These are phyloP conservation scores for Melianthus villosus DNA, from an alignment of 441 rosid genomes.

Conservation along the genomic window DNA sequence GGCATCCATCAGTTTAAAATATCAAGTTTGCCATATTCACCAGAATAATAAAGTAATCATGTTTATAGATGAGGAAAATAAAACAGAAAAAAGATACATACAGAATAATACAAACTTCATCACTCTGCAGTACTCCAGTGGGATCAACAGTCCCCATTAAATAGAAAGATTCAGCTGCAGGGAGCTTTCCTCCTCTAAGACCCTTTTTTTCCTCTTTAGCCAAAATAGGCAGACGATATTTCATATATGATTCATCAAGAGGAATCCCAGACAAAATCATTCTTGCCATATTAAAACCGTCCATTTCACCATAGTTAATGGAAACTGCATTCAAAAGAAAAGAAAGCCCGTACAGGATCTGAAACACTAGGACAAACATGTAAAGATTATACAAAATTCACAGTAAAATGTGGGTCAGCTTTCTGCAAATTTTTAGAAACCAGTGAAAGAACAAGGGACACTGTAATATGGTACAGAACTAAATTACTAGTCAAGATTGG, in stretches of 20 bases:
- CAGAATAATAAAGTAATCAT: too few relatives aligned
- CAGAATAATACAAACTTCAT: conserved; percentile 74
- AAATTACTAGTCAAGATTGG: too few relatives aligned
- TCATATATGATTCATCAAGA: conserved; percentile 48
- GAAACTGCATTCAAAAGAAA: conserved; percentile 51
- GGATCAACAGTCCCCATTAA: conserved; percentile 84
- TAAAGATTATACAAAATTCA: too few relatives aligned
- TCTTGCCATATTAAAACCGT: conserved; percentile 19
- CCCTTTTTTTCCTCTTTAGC: conserved; percentile 23
- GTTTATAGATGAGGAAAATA: too few relatives aligned
- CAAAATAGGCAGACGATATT: conserved; percentile 17
- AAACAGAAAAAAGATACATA: conserved; percentile 18
- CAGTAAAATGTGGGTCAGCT: too few relatives aligned
- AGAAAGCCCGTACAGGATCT: too few relatives aligned
- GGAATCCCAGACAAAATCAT: conserved; percentile 67
- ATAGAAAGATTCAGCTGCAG: conserved; percentile 43
- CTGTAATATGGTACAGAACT: too few relatives aligned
- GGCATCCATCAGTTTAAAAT: too few relatives aligned
- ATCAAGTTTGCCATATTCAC: too few relatives aligned
- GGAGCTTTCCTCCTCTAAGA: conserved; percentile 45
- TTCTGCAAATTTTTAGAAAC: too few relatives aligned
- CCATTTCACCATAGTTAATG: conserved; percentile 30
- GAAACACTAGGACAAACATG: too few relatives aligned
- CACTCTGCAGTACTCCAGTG: conserved; percentile 29
- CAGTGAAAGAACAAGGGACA: too few relatives aligned